Conservation (phyloP, 305 asterid genomes). For the Plantago coronopus region DNA sequence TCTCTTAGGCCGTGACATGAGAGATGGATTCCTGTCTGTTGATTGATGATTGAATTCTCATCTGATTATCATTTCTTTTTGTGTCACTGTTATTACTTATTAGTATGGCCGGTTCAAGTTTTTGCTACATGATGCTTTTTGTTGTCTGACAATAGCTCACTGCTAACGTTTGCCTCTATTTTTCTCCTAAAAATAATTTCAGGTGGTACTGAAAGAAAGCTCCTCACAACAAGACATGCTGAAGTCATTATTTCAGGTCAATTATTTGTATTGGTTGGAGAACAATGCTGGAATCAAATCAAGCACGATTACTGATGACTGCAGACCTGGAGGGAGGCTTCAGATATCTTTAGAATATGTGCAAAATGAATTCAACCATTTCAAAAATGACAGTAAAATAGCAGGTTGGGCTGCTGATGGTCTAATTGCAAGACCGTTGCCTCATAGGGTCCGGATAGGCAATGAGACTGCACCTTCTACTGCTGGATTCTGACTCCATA, state of each 20-base stretch:
- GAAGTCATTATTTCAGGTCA: constrained; percentile 77
- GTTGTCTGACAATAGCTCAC: constrained; percentile 1
- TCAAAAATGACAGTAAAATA: constrained; percentile 57
- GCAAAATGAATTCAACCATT: constrained; percentile 67
- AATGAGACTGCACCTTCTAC: constrained; percentile 30
- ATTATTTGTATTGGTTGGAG: constrained; percentile 86
- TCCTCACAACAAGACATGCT: constrained; percentile 78
- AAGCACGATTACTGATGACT: constrained; percentile 48
- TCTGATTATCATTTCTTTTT: too few species aligned
- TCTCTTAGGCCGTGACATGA: too few species aligned
- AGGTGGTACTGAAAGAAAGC: constrained; percentile 85
- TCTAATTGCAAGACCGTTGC: constrained; percentile 80
- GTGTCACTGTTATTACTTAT: too few species aligned
- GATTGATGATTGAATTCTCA: too few species aligned
- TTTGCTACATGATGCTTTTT: not conserved
- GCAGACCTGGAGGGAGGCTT: constrained; percentile 77
- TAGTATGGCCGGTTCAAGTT: not conserved
- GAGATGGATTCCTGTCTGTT: too few species aligned
- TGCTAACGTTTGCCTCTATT: constrained; percentile 10
- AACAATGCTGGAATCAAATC: constrained; percentile 72
- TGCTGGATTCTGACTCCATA: constrained; percentile 30
- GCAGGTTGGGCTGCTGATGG: constrained; percentile 79
- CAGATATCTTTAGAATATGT: constrained; percentile 71
- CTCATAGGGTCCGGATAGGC: constrained; percentile 56
- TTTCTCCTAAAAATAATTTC: constrained; percentile 21